A percentile compares a stretch with the other conserved stretches of the same genome.
phyloP scores from a whole-genome alignment of 2,329 filamentous ascomycete species.

The Fusarium annulatum region DNA sequence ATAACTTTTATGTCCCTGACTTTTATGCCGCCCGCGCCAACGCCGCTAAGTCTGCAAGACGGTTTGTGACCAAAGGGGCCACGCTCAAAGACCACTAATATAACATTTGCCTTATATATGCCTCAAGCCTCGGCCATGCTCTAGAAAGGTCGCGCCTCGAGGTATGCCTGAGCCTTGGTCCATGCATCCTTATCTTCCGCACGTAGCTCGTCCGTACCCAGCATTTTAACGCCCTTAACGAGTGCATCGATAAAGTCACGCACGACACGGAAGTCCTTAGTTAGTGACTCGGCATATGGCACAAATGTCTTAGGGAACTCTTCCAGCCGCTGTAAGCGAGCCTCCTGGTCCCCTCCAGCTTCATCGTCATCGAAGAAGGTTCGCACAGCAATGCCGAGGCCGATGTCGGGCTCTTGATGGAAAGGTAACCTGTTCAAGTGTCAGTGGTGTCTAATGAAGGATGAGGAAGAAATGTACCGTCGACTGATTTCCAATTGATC shows the following conservation, averaged over 20 bases:
- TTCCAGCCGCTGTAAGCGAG: constrained; percentile 57
- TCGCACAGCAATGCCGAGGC: constrained; percentile 81
- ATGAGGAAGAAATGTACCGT: constrained; percentile 62
- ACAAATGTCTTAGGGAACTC: constrained; percentile 65
- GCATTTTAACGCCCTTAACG: constrained; percentile 65
- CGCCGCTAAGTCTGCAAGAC: constrained; percentile 42
- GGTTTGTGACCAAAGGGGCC: constrained; percentile 37
- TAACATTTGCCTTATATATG: constrained; percentile 36
- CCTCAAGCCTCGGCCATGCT: constrained; percentile 15
- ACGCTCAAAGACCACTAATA: constrained; percentile 35
- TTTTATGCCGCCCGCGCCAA: constrained; percentile 43
- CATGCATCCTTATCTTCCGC: constrained; percentile 62
- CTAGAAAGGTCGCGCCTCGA: constrained; percentile 58
- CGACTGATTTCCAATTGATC: constrained; percentile 77
- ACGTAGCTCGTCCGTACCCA: constrained; percentile 61
- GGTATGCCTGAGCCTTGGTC: constrained; percentile 66
- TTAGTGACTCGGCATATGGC: constrained; percentile 68
- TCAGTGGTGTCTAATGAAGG: constrained; percentile 17
- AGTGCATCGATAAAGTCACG: constrained; percentile 69
- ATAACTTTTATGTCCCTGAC: constrained; percentile 41
- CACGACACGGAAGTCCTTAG: constrained; percentile 69
- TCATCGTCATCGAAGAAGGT: constrained; percentile 81
- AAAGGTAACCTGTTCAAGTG: constrained; percentile 69
- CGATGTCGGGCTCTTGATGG: constrained; percentile 75
- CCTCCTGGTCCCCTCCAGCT: constrained; percentile 63